Base-by-base conservation (phyloP, 1,284 basidiomycete genomes). In the Omphalotus olearius region DNA sequence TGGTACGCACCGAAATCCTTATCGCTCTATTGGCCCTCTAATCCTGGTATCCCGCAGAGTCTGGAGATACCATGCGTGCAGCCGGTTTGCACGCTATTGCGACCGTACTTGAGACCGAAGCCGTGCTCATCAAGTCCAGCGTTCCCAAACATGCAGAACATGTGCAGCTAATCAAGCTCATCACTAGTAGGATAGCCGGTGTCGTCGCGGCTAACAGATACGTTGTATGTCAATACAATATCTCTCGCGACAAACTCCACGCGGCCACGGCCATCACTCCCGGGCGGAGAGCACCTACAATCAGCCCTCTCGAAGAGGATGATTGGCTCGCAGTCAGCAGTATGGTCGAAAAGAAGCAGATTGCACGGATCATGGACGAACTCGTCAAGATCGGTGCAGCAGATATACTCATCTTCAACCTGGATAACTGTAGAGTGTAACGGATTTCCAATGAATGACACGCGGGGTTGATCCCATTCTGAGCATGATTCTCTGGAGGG, bases 61-160 rank as follows among this genome's bases (percentile, higher is more conserved):
- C 93, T n/a, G 96, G 96, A 26, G 97, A 99, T 63, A 99, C 96
- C 1, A 99, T 99, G 97, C 92, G 96, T 39, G 97, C 96, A 20
- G 96, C 95, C 1, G 96, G 96, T 44, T 77, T 99, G 50, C 91
- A 92, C 68, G 84, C 94, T 28, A 97, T 99, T 64, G 88, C 87
- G 41, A 96, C 93, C 1, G 70, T 99, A 13, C 81, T 98, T 51
- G 69, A 83, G 42, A 91, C 93, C 0, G 91, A 99, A 72, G 96
- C 96, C 2, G 92, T 98, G 49, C 82, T 99, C 42, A 98, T 99
- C 76, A 88, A 85, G 55, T 91, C 94, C 1, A 74, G 71, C 49
- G 75, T 71, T 6, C 80, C 83, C 0, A 87, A 86, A 59, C 84
- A 92, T 69, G 75, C 80, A 0, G 72, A 85, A 2, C 74, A 87